A percentile compares a stretch with the other conserved stretches of the same genome.
phyloP scores from a whole-genome alignment of 73 alveolate species.

The Paramecium bursaria region DNA sequence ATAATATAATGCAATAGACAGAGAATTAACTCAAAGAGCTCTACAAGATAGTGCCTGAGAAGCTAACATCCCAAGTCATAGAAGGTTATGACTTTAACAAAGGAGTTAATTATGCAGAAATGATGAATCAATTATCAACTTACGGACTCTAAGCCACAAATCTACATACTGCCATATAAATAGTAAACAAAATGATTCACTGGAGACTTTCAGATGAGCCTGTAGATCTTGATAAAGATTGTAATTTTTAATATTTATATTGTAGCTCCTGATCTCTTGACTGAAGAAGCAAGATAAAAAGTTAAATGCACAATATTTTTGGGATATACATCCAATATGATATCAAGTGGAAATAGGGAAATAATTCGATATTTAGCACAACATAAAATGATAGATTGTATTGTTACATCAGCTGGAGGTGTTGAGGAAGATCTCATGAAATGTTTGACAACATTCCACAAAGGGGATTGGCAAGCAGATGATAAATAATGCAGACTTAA shows the following conservation, averaged over 20 bases:
- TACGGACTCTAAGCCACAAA: constrained; percentile 94
- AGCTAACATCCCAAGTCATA: constrained; percentile 71
- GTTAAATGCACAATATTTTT: constrained; percentile 94
- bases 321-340: constrained; percentile 98
- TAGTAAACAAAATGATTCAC: constrained; percentile 93
- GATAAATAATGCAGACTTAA: constrained; percentile 88
- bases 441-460: constrained; percentile 88
- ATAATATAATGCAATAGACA: constrained; percentile 32
- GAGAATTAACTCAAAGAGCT: constrained; percentile 17
- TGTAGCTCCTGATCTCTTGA: constrained; percentile 20
- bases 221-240: constrained; percentile 75
- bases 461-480: constrained; percentile 93
- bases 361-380: constrained; percentile 93
- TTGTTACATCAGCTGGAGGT: constrained; percentile 99
- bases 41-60: constrained; percentile 66
- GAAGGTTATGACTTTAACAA: constrained; percentile 97
- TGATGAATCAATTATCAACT: constrained; percentile 76
- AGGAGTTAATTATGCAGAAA: constrained; percentile 89
- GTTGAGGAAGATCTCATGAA: constrained; percentile 98
- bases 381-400: constrained; percentile 94
- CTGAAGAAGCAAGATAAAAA: constrained; percentile 73
- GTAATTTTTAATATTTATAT: not conserved
- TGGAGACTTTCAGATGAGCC: constrained; percentile 96
- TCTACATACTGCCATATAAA: constrained; percentile 88
- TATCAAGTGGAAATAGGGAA: constrained; percentile 96